These are phyloP conservation scores for Nasturtium officinale DNA, from an alignment of 345 rosid species.

Conservation along the genomic window DNA sequence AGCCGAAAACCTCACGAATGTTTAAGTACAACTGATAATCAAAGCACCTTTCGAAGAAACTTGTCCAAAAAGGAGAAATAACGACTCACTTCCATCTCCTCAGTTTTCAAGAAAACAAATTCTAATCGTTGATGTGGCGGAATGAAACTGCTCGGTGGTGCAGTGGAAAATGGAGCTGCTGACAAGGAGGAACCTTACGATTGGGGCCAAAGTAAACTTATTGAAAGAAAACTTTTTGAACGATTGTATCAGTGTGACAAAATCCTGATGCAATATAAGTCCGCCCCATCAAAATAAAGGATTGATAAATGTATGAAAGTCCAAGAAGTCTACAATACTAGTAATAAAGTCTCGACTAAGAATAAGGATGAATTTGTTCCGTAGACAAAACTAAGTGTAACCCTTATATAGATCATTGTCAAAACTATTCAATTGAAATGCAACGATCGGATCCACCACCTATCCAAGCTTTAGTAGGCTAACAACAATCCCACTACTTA, in stretches of 20 bases:
- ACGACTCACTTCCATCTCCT: conserved; percentile 27
- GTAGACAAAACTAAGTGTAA: conserved; percentile 3
- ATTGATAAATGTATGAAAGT: background rate
- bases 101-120: background rate
- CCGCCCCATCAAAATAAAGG: background rate
- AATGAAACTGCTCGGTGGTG: background rate
- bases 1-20: background rate
- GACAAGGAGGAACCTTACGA: background rate
- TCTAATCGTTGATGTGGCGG: background rate
- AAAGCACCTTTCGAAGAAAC: conserved; percentile 19
- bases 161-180: background rate
- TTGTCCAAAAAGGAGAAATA: conserved; percentile 16
- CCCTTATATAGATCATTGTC: background rate
- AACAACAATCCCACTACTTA: conserved; percentile 16
- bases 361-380: background rate
- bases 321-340: conserved; percentile 4
- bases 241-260: background rate
- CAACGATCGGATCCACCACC: background rate
- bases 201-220: conserved; percentile 1
- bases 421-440: background rate
- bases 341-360: background rate
- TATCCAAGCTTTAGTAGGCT: background rate
- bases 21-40: background rate
- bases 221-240: conserved; percentile 23
- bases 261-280: background rate